Conservation (phyloP, 768 basidiomycete genomes). For the Suillus variegatus region DNA sequence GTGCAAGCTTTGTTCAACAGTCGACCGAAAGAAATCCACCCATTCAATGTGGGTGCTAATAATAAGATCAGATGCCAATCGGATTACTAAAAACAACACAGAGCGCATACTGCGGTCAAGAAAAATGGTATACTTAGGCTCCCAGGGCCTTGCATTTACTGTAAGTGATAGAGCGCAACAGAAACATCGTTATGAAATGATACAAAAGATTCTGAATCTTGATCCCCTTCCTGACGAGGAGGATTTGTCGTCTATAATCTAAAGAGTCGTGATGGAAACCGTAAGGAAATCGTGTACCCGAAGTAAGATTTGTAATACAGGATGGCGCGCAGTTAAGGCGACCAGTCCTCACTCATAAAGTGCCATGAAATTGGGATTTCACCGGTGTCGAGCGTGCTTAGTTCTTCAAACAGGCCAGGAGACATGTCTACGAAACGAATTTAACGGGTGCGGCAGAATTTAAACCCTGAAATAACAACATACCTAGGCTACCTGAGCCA, state of each 20-base stretch:
- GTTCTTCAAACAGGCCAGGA: slow-evolving; percentile 53
- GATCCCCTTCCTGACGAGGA: slow-evolving; percentile 19
- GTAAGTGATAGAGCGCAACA: slow-evolving; percentile 8
- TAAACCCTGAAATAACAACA: slow-evolving; percentile 17
- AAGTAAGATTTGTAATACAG: background rate
- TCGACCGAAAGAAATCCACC: background rate
- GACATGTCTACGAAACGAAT: slow-evolving; percentile 58
- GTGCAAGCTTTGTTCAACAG: background rate
- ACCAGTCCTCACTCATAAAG: slow-evolving; percentile 51
- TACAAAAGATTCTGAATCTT: slow-evolving; percentile 19
- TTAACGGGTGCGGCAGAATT: slow-evolving; percentile 8
- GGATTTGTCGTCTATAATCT: slow-evolving; percentile 8
- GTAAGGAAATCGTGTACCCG: slow-evolving; percentile 1
- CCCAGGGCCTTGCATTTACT: background rate
- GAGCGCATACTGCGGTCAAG: background rate
- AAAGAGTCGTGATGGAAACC: slow-evolving; percentile 1
- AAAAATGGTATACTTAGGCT: background rate
- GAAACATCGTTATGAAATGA: slow-evolving; percentile 14
- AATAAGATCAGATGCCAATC: background rate
- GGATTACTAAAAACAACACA: background rate
- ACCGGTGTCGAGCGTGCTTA: slow-evolving; percentile 50
- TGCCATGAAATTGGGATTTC: slow-evolving; percentile 59
- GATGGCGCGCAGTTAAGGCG: slow-evolving; percentile 32
- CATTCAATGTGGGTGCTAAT: background rate
- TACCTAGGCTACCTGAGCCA: slow-evolving; percentile 55